These are phyloP conservation scores for Xerocomus nothofagi DNA, from an alignment of 1,284 basidiomycete genomes.

Conservation along the genomic window DNA sequence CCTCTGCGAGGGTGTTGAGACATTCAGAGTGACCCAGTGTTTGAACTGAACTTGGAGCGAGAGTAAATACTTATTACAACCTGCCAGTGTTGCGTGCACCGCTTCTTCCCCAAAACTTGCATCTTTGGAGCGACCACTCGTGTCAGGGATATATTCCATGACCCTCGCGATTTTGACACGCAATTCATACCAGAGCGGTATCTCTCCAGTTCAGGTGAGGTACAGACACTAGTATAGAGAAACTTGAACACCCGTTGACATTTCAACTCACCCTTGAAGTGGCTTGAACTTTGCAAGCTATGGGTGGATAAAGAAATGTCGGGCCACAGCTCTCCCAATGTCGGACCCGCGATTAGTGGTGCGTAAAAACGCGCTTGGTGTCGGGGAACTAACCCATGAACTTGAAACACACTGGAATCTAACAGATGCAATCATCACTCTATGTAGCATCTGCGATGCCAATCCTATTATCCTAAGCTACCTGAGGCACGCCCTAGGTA, in stretches of 20 bases:
- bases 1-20: not conserved
- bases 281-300: conserved; percentile 62
- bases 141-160: conserved; percentile 40
- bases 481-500: conserved; percentile 56
- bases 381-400: conserved; percentile 2
- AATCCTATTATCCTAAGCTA: conserved; percentile 63
- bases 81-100: not conserved
- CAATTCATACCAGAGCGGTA: conserved; percentile 69
- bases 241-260: conserved; percentile 3
- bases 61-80: not conserved
- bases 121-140: not conserved
- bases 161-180: conserved; percentile 64
- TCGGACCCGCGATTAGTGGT: conserved; percentile 50
- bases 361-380: conserved; percentile 18
- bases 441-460: conserved; percentile 66
- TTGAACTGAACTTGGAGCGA: not conserved
- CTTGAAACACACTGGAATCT: conserved; percentile 1
- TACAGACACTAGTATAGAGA: conserved; percentile 1
- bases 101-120: not conserved
- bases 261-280: conserved; percentile 41
- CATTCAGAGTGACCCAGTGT: not conserved
- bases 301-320: conserved; percentile 51
- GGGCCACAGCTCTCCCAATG: conserved; percentile 34
- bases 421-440: conserved; percentile 63
- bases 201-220: conserved; percentile 58